Percentiles rank a stretch among this genome's conserved stretches.
phyloP scores from a whole-genome alignment of 176 grass and related monocot genomes.

The Eragrostis nindensis region DNA sequence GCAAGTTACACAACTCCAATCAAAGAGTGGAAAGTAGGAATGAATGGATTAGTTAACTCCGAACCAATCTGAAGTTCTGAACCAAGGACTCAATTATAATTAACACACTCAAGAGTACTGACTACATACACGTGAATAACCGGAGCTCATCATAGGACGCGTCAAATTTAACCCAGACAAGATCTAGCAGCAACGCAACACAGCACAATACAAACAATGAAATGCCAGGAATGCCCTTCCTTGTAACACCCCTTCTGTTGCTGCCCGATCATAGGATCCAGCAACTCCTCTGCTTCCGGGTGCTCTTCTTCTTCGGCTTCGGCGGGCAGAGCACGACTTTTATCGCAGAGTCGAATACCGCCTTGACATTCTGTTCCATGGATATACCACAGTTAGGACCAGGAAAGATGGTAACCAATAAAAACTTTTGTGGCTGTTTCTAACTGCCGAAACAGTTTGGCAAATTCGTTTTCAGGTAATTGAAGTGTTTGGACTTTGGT shows the following conservation, averaged over 20 bases:
- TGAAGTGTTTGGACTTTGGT: neutral
- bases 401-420: neutral
- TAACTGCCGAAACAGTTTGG: neutral
- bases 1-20: slow-evolving; percentile 15
- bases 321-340: slow-evolving; percentile 70
- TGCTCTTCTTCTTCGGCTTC: slow-evolving; percentile 74
- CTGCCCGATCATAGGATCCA: slow-evolving; percentile 60
- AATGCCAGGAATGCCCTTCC: neutral
- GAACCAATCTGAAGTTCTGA: neutral
- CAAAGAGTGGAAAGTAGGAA: neutral
- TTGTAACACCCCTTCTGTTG: neutral
- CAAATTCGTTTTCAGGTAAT: neutral
- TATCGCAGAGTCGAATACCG: slow-evolving; percentile 80
- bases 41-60: neutral
- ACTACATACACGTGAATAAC: slow-evolving; percentile 3
- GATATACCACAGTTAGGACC: slow-evolving; percentile 3
- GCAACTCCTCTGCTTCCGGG: slow-evolving; percentile 62
- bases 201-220: neutral
- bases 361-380: slow-evolving; percentile 71
- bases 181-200: slow-evolving; percentile 16
- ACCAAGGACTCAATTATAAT: neutral
- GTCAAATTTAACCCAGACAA: slow-evolving; percentile 13
- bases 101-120: neutral
- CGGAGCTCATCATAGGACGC: neutral
- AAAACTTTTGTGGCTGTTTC: neutral